Evolutionary conservation across 1,284 basidiomycete genomes (phyloP).

Genomic region (Testicularia cyperi): DNA sequence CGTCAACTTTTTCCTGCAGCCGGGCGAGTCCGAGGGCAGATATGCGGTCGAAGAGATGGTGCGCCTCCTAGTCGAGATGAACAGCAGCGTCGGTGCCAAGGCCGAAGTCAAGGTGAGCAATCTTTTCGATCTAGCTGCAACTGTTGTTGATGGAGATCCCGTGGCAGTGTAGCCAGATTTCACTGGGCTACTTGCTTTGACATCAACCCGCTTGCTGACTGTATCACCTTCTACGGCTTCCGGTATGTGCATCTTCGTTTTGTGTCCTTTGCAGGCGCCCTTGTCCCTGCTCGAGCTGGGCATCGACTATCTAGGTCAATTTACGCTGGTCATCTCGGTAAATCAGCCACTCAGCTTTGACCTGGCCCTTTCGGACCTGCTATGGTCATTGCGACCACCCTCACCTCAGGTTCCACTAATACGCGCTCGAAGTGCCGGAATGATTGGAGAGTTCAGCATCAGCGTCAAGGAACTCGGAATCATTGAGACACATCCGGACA

Average conservation of each 20-base stretch:
- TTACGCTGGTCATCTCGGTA: slow-evolving; percentile 80
- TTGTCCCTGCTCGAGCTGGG: slow-evolving; percentile 65
- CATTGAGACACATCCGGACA: slow-evolving; percentile 89
- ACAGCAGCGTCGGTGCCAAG: slow-evolving; percentile 76
- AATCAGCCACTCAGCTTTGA: slow-evolving; percentile 46
- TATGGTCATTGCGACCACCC: slow-evolving; percentile 37
- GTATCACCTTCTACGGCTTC: slow-evolving; percentile 5
- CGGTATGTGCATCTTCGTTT: too few relatives aligned
- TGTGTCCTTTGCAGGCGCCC: slow-evolving; percentile 4
- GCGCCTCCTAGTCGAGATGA: slow-evolving; percentile 78
- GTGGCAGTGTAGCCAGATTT: too few relatives aligned
- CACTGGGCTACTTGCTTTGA: too few relatives aligned
- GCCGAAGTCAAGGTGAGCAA: slow-evolving; percentile 67
- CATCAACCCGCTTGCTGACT: slow-evolving; percentile 9
- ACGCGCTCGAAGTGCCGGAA: slow-evolving; percentile 39
- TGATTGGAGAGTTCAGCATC: slow-evolving; percentile 48
- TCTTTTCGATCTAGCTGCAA: too few relatives aligned
- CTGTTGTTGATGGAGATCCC: too few relatives aligned
- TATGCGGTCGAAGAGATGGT: slow-evolving; percentile 78
- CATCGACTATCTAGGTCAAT: too few relatives aligned
- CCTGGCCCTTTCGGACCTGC: slow-evolving; percentile 37
- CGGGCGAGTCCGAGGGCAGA: slow-evolving; percentile 72
- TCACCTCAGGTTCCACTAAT: slow-evolving; percentile 48
- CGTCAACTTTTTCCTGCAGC: slow-evolving; percentile 91
- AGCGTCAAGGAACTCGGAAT: slow-evolving; percentile 62